phyloP scores from a whole-genome alignment of 345 rosid genomes.

The Punica granatum region DNA sequence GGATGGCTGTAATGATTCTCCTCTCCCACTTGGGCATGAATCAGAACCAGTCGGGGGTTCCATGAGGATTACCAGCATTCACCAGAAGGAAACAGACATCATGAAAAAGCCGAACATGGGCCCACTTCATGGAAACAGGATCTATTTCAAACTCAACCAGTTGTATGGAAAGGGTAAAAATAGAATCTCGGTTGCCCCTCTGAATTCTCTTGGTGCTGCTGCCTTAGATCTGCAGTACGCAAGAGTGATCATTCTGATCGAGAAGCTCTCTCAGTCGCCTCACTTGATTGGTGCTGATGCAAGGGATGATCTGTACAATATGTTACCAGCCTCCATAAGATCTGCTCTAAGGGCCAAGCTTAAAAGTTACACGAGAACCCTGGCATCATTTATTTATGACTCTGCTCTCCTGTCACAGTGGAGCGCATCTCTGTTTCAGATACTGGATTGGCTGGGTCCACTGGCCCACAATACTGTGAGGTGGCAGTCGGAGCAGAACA shows the following conservation, averaged over 20 bases:
- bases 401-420: constrained; percentile 40
- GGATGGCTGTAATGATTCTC: constrained; percentile 28
- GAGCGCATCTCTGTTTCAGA: constrained; percentile 27
- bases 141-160: constrained; percentile 28
- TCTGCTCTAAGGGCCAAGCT: constrained; percentile 34
- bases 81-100: constrained; percentile 18
- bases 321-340: constrained; percentile 41
- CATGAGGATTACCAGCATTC: constrained; percentile 20
- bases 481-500: constrained; percentile 52
- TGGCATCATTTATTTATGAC: constrained; percentile 27
- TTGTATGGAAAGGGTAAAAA: constrained; percentile 23
- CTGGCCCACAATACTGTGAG: constrained; percentile 47
- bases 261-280: constrained; percentile 42
- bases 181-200: constrained; percentile 29
- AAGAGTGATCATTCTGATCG: constrained; percentile 41
- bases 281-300: constrained; percentile 34
- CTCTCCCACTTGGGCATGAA: constrained; percentile 18
- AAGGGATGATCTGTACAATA: constrained; percentile 46
- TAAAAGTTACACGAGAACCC: constrained; percentile 23
- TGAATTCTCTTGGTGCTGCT: constrained; percentile 47
- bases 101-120: constrained; percentile 7
- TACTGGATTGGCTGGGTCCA: constrained; percentile 55
- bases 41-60: constrained; percentile 27
- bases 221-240: constrained; percentile 61
- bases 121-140: constrained; percentile 16